phyloP scores from a whole-genome alignment of 148 eudicot genomes.

The Silene uniflora region DNA sequence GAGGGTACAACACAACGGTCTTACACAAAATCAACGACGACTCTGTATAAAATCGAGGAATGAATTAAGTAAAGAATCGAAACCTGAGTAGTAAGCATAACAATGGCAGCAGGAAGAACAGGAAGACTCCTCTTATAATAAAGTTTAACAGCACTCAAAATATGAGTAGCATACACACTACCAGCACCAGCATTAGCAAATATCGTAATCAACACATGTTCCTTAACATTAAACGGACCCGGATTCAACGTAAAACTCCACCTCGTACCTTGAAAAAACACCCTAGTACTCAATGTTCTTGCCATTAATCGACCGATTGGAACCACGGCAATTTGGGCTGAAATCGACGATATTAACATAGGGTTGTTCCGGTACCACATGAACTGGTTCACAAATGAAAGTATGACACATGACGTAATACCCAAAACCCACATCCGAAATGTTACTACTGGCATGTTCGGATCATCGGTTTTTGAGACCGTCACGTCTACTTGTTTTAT shows the following conservation, averaged over 20 bases:
- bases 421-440: slow-evolving; percentile 89
- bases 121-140: slow-evolving; percentile 52
- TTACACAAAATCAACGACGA: not conserved
- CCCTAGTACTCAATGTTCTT: slow-evolving; percentile 40
- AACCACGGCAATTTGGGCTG: slow-evolving; percentile 76
- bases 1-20: too few relatives aligned
- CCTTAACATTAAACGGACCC: slow-evolving; percentile 78
- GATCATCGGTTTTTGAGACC: slow-evolving; percentile 74
- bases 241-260: slow-evolving; percentile 71
- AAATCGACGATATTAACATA: slow-evolving; percentile 47
- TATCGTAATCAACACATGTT: slow-evolving; percentile 85
- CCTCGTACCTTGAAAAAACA: slow-evolving; percentile 52
- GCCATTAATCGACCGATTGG: slow-evolving; percentile 87
- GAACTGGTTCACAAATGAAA: slow-evolving; percentile 72
- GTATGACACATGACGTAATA: slow-evolving; percentile 34
- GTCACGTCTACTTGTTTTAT: slow-evolving; percentile 69
- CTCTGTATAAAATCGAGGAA: not conserved
- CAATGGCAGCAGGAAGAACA: slow-evolving; percentile 60
- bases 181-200: slow-evolving; percentile 85
- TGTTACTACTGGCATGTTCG: slow-evolving; percentile 57
- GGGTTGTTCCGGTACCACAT: slow-evolving; percentile 81
- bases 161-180: slow-evolving; percentile 72
- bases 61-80: not conserved
- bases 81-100: slow-evolving; percentile 87
- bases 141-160: slow-evolving; percentile 62